Percentiles rank a stretch among this genome's conserved stretches.
Conservation (phyloP, 495 filamentous ascomycete species). For the Penicillium chermesinum region DNA sequence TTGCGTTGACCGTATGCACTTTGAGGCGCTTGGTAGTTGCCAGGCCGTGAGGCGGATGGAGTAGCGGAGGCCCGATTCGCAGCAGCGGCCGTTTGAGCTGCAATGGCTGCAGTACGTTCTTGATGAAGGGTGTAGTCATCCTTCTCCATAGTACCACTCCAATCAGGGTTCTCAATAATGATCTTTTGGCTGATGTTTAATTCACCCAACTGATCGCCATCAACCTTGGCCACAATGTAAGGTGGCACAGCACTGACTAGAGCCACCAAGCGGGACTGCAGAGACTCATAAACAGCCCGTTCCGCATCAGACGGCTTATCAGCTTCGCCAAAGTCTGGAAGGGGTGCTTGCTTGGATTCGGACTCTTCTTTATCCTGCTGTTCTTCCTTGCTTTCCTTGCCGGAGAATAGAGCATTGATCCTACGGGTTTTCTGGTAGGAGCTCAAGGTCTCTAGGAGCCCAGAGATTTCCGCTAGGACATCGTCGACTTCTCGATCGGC, state of each 20-base stretch:
- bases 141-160: conserved; percentile 79
- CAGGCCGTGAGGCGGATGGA: conserved; percentile 23
- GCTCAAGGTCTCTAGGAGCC: conserved; percentile 75
- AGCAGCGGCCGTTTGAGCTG: conserved; percentile 22
- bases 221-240: conserved; percentile 77
- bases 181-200: conserved; percentile 82
- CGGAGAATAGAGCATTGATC: conserved; percentile 42
- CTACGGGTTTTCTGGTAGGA: conserved; percentile 85
- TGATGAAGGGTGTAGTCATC: conserved; percentile 56
- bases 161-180: conserved; percentile 62
- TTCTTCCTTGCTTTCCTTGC: conserved; percentile 24
- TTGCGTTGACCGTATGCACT: conserved; percentile 33
- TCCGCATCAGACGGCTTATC: conserved; percentile 60
- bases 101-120: conserved; percentile 30
- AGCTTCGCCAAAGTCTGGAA: conserved; percentile 34
- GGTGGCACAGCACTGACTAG: conserved; percentile 76
- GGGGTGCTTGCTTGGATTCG: conserved; percentile 35
- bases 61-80: conserved; percentile 30
- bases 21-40: conserved; percentile 26
- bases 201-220: conserved; percentile 76
- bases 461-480: conserved; percentile 72
- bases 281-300: conserved; percentile 63
- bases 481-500: conserved; percentile 61
- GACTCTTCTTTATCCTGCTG: background rate
- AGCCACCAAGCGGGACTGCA: conserved; percentile 66